phyloP scores from a whole-genome alignment of 441 rosid species.

The Syzygium syzygioides region DNA sequence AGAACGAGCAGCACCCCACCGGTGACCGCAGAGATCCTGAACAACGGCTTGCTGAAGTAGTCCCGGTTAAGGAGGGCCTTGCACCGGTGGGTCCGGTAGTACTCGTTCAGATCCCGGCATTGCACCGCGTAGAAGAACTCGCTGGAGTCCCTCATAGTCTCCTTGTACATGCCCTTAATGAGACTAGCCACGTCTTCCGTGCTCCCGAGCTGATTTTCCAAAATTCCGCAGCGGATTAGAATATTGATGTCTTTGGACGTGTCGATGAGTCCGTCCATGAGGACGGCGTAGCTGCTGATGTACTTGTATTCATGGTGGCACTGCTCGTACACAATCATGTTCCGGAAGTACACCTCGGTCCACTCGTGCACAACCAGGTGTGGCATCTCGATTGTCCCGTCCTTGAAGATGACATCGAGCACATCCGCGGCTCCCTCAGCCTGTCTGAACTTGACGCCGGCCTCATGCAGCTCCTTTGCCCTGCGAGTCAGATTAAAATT shows the following conservation, averaged over 20 bases:
- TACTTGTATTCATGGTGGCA: neutral
- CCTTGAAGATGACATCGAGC: neutral
- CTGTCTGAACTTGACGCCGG: neutral
- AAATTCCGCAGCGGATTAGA: neutral
- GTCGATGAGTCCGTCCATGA: neutral
- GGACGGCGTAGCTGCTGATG: neutral
- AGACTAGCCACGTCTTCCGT: neutral
- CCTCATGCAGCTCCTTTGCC: neutral
- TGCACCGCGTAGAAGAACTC: neutral
- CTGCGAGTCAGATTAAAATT: neutral
- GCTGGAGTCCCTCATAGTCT: neutral
- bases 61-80: neutral
- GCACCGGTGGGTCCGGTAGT: neutral
- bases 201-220: neutral
- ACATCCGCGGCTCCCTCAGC: neutral
- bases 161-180: neutral
- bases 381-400: neutral
- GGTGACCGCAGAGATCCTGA: neutral
- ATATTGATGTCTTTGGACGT: neutral
- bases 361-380: neutral
- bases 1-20: neutral
- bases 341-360: neutral
- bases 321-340: neutral
- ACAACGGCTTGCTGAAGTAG: neutral
- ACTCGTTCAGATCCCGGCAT: neutral